A percentile compares a stretch with the other conserved stretches of the same genome.
Conservation (phyloP, 257 asterid species). For the Eucommia ulmoides region DNA sequence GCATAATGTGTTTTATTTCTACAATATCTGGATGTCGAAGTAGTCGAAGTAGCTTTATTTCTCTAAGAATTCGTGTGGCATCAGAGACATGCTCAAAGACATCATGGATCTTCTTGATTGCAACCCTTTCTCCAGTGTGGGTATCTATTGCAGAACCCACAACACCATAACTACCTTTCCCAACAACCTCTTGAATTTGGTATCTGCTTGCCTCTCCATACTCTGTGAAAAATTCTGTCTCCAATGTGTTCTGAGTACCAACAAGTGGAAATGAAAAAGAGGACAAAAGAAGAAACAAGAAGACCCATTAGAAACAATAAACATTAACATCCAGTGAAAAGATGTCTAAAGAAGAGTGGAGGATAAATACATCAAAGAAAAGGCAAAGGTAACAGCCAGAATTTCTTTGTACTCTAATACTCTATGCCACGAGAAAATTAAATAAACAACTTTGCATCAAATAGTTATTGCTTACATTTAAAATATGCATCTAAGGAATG, state of each 20-base stretch:
- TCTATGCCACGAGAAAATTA: too few relatives aligned
- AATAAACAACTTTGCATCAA: too few relatives aligned
- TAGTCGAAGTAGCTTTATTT: constrained; percentile 87
- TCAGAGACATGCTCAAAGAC: constrained; percentile 96
- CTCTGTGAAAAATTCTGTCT: constrained; percentile 84
- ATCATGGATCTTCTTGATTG: constrained; percentile 90
- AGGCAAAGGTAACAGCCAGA: too few relatives aligned
- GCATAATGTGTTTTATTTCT: constrained; percentile 53
- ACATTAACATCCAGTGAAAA: too few relatives aligned
- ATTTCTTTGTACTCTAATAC: too few relatives aligned
- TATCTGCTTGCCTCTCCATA: constrained; percentile 94
- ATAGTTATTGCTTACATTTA: too few relatives aligned
- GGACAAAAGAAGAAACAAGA: too few relatives aligned
- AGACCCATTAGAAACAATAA: too few relatives aligned
- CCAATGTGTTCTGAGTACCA: constrained; percentile 41
- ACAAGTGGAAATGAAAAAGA: too few relatives aligned
- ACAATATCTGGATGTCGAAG: constrained; percentile 94
- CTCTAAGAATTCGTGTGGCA: constrained; percentile 89
- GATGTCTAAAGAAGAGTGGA: too few relatives aligned
- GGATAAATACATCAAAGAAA: too few relatives aligned
- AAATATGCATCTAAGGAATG: too few relatives aligned
- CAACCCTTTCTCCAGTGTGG: constrained; percentile 83
- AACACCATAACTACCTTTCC: constrained; percentile 97
- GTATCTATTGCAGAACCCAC: constrained; percentile 85
- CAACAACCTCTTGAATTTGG: constrained; percentile 87